Percentiles rank a stretch among this genome's conserved stretches.
These are phyloP conservation scores for Terfezia claveryi DNA, from an alignment of 495 filamentous ascomycete species.

Conservation along the genomic window DNA sequence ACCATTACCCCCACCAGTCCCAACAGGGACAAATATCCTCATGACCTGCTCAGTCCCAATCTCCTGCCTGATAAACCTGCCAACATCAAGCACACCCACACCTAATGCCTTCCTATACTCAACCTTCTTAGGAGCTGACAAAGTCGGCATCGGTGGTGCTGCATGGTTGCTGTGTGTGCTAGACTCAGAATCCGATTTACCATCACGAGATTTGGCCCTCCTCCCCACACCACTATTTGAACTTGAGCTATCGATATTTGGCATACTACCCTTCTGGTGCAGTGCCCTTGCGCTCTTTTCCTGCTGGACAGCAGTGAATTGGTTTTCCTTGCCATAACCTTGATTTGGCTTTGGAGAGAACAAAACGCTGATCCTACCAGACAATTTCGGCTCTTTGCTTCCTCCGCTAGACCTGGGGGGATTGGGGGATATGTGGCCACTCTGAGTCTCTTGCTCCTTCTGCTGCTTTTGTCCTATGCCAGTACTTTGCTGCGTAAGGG, in stretches of 20 bases:
- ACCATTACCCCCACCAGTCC: conserved; percentile 31
- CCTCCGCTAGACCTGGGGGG: neutral
- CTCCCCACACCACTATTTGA: neutral
- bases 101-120: conserved; percentile 31
- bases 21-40: conserved; percentile 52
- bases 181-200: conserved; percentile 1
- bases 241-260: neutral
- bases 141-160: conserved; percentile 4
- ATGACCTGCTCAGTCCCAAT: conserved; percentile 56
- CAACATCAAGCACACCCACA: conserved; percentile 62
- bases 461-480: neutral
- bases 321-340: conserved; percentile 9
- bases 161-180: conserved; percentile 1
- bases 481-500: neutral
- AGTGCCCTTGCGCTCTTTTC: neutral
- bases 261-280: neutral
- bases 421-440: conserved; percentile 4
- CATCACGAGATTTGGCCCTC: neutral
- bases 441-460: conserved; percentile 1
- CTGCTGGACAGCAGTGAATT: neutral
- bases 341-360: conserved; percentile 13
- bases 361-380: conserved; percentile 17
- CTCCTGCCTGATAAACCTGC: conserved; percentile 50
- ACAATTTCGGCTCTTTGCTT: conserved; percentile 10
- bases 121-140: conserved; percentile 3